Base-by-base conservation (phyloP, 2,329 filamentous ascomycete species). In the Xylariaceae sp. region DNA sequence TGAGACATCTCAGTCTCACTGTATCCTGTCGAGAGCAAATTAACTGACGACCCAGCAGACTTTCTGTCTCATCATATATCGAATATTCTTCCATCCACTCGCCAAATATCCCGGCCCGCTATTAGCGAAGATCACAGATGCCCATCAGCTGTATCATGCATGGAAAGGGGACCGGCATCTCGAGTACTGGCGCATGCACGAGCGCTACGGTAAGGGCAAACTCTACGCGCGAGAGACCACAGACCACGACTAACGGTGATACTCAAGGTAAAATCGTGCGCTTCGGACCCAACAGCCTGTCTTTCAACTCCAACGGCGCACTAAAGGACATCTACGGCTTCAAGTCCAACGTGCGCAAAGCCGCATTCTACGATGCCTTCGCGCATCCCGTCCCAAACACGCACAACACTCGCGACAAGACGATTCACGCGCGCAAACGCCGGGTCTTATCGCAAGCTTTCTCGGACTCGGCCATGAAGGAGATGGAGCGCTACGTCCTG, bases 81-180 rank as follows among this genome's bases (percentile, higher is more conserved):
- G 81, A 48, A 58, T 85, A 49, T 82, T 75, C 63, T 79, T 86
- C 64, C 83, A 87, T 60, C 83, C 83, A 3, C 68, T 87, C 10
- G 76, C 82, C 15, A 81, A 78, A 50, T 85, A 85, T 55, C 84
- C 83, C 1, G 84, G 83, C 1, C 85, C 84, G 0, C 69, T 84
- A 42, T 62, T 85, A 39, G 82, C 80, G 49, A 84, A 81, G 61
- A 67, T 86, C 57, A 83, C 82, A n/a, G 76, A 83, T 59, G 79
- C 72, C 56, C 79, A 85, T 59, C 80, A 84, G 64, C 77, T 86
- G 30, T 91, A 88, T 66, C 83, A 90, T 58, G 86, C 86, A 42
- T 87, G 83, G 69, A 85, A 81, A 61, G 88, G 87, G 45, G 83
- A 87, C 57, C 78, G 87, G 1, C 87, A 91, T 63, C 76, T 91